Conservation (phyloP, 2,329 filamentous ascomycete species). For the Talaromyces pinophilus region DNA sequence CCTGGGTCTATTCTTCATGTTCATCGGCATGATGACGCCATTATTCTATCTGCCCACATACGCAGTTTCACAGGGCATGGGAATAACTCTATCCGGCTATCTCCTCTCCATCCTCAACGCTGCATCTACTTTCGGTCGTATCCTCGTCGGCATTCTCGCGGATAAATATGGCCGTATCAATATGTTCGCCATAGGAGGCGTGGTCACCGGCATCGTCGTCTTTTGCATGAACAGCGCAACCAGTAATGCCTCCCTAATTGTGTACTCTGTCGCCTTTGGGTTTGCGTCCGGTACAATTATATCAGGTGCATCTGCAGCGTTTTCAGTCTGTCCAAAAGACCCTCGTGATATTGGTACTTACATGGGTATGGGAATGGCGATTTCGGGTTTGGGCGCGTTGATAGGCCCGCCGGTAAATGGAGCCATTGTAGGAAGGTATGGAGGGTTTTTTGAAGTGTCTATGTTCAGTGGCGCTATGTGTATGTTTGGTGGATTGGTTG, state of each 20-base stretch:
- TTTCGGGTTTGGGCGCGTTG: conserved; percentile 48
- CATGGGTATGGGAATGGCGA: conserved; percentile 29
- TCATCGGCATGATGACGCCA: conserved; percentile 33
- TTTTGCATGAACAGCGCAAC: conserved; percentile 33
- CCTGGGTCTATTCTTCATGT: conserved; percentile 29
- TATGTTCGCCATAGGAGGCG: conserved; percentile 27
- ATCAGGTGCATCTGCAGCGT: conserved; percentile 26
- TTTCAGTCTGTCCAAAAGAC: conserved; percentile 24
- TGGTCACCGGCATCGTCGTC: conserved; percentile 32
- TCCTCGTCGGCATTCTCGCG: conserved; percentile 36
- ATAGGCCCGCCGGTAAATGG: conserved; percentile 53
- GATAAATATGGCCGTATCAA: conserved; percentile 39
- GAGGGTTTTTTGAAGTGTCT: conserved; percentile 40
- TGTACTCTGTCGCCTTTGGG: conserved; percentile 35
- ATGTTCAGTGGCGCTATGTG: conserved; percentile 38
- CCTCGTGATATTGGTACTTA: conserved; percentile 27
- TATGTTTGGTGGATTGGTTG: conserved; percentile 28
- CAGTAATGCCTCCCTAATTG: conserved; percentile 33
- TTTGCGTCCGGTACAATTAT: conserved; percentile 40
- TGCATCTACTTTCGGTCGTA: conserved; percentile 37
- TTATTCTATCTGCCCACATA: conserved; percentile 37
- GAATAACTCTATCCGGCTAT: conserved; percentile 28
- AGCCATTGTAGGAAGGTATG: conserved; percentile 46
- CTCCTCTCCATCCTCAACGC: conserved; percentile 38
- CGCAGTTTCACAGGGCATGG: conserved; percentile 29